Base-by-base conservation (phyloP, 345 rosid genomes). In the Mallotus nudiflorus region DNA sequence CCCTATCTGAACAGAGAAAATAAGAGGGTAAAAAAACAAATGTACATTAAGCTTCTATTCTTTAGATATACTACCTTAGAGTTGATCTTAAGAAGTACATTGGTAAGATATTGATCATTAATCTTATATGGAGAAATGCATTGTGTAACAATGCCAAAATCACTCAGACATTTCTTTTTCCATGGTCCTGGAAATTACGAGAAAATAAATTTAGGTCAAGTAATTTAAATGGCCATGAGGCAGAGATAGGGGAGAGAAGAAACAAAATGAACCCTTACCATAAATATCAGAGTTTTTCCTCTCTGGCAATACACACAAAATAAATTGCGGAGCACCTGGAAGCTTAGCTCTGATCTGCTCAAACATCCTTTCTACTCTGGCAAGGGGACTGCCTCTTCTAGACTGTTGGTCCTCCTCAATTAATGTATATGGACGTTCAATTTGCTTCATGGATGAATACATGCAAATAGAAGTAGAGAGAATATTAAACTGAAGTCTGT, bases 1-100 rank as follows among this genome's bases (percentile, higher is more conserved):
- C 12, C 66, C 1, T 53, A 63, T 62, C 19, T 6, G 44, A 67
- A 58, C 27, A 15, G 42, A 24, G 65, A 19, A 62, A 15, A 62
- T 60, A 6, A 14, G 12, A 58, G 24, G 20, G 25, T 49, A 39
- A 54, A 39, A 35, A 70, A 52, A 5, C 49, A 35, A 56, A 11
- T 22, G 35, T 53, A 61, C 50, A 64, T 57, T 12, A 54, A 69
- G 55, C 19, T 33, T 55, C 68, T 66, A 49, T 60, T 60, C 24
- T 64, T 74, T 18, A 67, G 59, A 61, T 48, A 60, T 82, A 95
- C 97, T 82, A 95, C 98, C 96, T 95, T 95, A 6, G 94, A 56
- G 67, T 92, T 92, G 65, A 95, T 89, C 85, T 95, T 95, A 46
- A 92, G 88, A 69, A 95, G 92, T 10, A 95, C 86, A 77, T 90